Evolutionary conservation across 2,329 filamentous ascomycete genomes (phyloP).

Genomic region (Nectriaceae sp.): DNA sequence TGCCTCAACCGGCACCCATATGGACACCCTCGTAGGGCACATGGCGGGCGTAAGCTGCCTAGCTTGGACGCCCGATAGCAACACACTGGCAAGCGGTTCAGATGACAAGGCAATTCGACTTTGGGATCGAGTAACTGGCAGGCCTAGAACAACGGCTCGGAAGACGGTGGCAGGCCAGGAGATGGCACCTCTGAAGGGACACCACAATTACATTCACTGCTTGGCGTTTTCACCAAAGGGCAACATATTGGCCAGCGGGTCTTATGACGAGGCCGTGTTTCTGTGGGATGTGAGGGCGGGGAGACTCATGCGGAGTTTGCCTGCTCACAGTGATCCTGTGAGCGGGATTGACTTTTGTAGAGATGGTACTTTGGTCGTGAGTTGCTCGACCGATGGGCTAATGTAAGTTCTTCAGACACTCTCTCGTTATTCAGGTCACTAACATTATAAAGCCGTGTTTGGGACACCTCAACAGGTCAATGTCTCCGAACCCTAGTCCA

Average conservation of each 20-base stretch:
- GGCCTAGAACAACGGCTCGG: slow-evolving; percentile 51
- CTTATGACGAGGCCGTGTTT: slow-evolving; percentile 96
- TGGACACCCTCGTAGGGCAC: slow-evolving; percentile 91
- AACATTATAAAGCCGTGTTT: slow-evolving; percentile 66
- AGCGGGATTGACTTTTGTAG: slow-evolving; percentile 89
- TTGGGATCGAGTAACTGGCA: slow-evolving; percentile 74
- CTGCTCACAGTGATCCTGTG: slow-evolving; percentile 94
- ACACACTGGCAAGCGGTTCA: slow-evolving; percentile 83
- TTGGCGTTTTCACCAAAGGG: slow-evolving; percentile 97
- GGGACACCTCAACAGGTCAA: slow-evolving; percentile 94
- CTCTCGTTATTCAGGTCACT: slow-evolving; percentile 8
- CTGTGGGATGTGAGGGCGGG: slow-evolving; percentile 94
- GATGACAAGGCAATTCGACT: slow-evolving; percentile 96
- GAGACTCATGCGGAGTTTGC: slow-evolving; percentile 83
- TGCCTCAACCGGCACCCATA: slow-evolving; percentile 71
- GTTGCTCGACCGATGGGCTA: slow-evolving; percentile 87
- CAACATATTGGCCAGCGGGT: slow-evolving; percentile 93
- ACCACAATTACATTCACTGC: slow-evolving; percentile 95
- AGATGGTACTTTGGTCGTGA: slow-evolving; percentile 90
- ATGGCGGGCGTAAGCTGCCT: slow-evolving; percentile 90
- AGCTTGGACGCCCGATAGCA: slow-evolving; percentile 90
- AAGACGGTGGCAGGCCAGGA: slow-evolving; percentile 40
- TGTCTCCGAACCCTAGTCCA: slow-evolving; percentile 93
- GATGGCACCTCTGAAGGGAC: slow-evolving; percentile 69
- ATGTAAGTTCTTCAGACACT: slow-evolving; percentile 59